Base-by-base conservation (phyloP, 352 stramenopile genomes). In the Globisporangium radiosum region DNA sequence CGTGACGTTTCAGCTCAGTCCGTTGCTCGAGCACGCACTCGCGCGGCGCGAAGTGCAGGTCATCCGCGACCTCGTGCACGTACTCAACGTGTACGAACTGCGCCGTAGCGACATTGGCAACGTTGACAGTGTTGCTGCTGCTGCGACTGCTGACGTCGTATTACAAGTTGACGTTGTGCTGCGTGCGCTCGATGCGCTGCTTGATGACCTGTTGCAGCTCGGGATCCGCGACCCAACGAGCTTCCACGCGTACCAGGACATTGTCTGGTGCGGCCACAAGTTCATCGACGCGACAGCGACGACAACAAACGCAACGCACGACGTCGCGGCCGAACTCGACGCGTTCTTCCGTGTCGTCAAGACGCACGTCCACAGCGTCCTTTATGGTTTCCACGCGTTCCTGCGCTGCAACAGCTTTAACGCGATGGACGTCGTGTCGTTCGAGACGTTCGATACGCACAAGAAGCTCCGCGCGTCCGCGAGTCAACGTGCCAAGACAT, bases 351-450 rank as follows among this genome's bases (percentile, higher is more conserved):
- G 38, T 0, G 66, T 93, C 38, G 60, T 88, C 36, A 76, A 85
- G 59, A 85, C 70, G 7, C 81, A 92, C 54, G 9, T 92, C 19
- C 85, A 90, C 58, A 69, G 68, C 3, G 68, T 90, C 7, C 60
- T 94, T 33, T 87, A 81, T 59, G 75, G 72, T 0, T 94, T 94
- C 61, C 85, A 94, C 63, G 64, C 79, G 48, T 89, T 87, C 53
- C 65, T 95, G 63, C 79, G 84, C 19, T 76, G 73, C 63, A 94
- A 90, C 49, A 88, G 72, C 56, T 92, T 93, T 53, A 91, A 91
- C 60, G 56, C 82, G 7, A 69, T 89, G 51, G 83, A 95, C 42
- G 51, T 72, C n/a, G 72, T 93, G 36, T 85, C 79, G 17, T 64
- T 87, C 7, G 79, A 89, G 52, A 76, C 88, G 49, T 93, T 88